Evolutionary conservation across 129 eudicot species (phyloP).

Genomic region (Deinandra increscens): DNA sequence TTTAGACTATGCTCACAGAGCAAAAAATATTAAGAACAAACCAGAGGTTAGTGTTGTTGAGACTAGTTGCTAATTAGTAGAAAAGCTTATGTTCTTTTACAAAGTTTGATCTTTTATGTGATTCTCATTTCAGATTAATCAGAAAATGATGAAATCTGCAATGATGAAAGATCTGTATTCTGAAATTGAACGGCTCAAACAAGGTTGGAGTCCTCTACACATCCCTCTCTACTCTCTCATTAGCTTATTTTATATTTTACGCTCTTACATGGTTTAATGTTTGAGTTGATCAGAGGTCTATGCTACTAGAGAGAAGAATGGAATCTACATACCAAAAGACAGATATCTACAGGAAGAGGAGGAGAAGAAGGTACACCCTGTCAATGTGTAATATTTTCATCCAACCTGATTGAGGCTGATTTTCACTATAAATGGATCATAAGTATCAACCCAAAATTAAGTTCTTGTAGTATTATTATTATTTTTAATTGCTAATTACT

Average conservation of each 20-base stretch:
- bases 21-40: slow-evolving; percentile 95
- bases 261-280: slow-evolving; percentile 18
- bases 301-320: slow-evolving; percentile 96
- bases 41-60: slow-evolving; percentile 69
- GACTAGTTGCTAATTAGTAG: background rate
- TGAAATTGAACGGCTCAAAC: slow-evolving; percentile 93
- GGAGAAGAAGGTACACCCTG: slow-evolving; percentile 73
- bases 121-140: slow-evolving; percentile 67
- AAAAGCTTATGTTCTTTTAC: background rate
- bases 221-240: background rate
- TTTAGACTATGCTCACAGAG: slow-evolving; percentile 92
- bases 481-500: background rate
- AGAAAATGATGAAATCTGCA: slow-evolving; percentile 96
- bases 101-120: slow-evolving; percentile 1
- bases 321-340: slow-evolving; percentile 93
- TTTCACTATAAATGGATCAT: background rate
- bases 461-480: background rate
- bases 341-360: slow-evolving; percentile 95
- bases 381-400: slow-evolving; percentile 13
- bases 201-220: slow-evolving; percentile 50
- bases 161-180: slow-evolving; percentile 86
- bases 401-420: background rate
- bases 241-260: slow-evolving; percentile 4
- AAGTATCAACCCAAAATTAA: background rate
- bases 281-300: slow-evolving; percentile 66